Evolutionary conservation across 1,284 basidiomycete genomes (phyloP), one percentile per base, ranked within the genome.

Genomic region (Caloboletus inedulis): DNA sequence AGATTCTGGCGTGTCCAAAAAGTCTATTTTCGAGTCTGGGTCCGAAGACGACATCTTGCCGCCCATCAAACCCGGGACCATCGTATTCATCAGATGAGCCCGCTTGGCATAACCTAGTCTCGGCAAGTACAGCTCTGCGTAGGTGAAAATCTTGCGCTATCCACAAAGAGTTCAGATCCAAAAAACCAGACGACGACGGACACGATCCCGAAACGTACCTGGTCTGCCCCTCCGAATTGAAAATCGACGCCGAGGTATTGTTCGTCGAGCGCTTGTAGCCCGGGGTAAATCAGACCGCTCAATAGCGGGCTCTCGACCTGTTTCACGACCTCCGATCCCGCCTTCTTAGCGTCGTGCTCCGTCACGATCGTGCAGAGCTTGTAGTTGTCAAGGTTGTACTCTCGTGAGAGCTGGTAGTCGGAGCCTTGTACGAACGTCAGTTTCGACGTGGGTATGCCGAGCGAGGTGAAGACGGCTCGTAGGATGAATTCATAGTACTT

Each of bases 41-140:
- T 98, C 96, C 1, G 96, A 98, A 0, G 94, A 87, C n/a, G 93
- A 96, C 97, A 99, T 99, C 72, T 99, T 99, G 23, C 92, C 92
- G 29, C 96, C 96, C 41, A 82, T 82, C 43, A 99, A 81, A 37
- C 97, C 96, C 19, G 97, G 96, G 0, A 99, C 94, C 96, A 99
- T 99, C 14, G 83, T 78, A 74, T 98, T 99, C 96, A 99, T 99
- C 34, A 99, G 78, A 72, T 99, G 96, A 0, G 95, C 91, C 42
- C 97, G 91, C 74, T 98, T 98, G 47, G 77, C 76, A 76, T 98
- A 99, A 25, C 97, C 96, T 21, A 99, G 80, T 56, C 85, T 82
- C 3, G 96, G 97, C 49, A 99, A 85, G 79, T 93, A 94, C 65
- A 90, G 84, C 65, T 98, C 95, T 9, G 97, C 96, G 68, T 96